Percentiles rank a stretch among this genome's conserved stretches.
These are phyloP conservation scores for Tylopilus felleus DNA, from an alignment of 768 basidiomycete genomes.

Conservation along the genomic window DNA sequence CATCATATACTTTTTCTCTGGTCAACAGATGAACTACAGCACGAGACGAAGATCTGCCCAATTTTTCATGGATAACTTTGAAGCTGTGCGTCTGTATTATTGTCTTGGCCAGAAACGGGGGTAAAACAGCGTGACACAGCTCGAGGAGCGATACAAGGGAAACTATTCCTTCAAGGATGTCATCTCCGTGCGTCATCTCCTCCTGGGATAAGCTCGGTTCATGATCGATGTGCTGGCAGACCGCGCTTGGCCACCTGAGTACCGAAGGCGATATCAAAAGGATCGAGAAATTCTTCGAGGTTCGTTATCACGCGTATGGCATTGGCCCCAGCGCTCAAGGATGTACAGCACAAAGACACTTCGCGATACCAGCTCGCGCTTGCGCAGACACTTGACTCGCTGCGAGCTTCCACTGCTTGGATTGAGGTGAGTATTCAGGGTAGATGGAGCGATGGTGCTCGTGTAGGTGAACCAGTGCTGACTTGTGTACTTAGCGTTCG, in stretches of 20 bases:
- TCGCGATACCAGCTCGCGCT: conserved; percentile 65
- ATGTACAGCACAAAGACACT: conserved; percentile 55
- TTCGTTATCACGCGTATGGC: conserved; percentile 25
- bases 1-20: conserved; percentile 59
- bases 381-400: conserved; percentile 64
- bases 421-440: conserved; percentile 48
- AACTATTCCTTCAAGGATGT: conserved; percentile 57
- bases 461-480: background rate
- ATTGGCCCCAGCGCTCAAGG: background rate
- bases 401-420: conserved; percentile 58
- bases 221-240: conserved; percentile 25
- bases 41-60: conserved; percentile 51
- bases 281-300: conserved; percentile 74
- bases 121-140: conserved; percentile 31
- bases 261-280: conserved; percentile 62
- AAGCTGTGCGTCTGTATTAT: conserved; percentile 41
- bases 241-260: conserved; percentile 48
- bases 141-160: conserved; percentile 67
- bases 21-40: conserved; percentile 52
- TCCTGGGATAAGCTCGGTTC: background rate
- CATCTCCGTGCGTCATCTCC: conserved; percentile 42
- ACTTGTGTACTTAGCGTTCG: conserved; percentile 44
- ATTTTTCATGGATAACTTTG: conserved; percentile 71
- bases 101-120: background rate
- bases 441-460: background rate